Percentiles rank a stretch among this genome's conserved stretches.
phyloP scores from a whole-genome alignment of 2,329 filamentous ascomycete genomes.

The Polytolypa hystricis region DNA sequence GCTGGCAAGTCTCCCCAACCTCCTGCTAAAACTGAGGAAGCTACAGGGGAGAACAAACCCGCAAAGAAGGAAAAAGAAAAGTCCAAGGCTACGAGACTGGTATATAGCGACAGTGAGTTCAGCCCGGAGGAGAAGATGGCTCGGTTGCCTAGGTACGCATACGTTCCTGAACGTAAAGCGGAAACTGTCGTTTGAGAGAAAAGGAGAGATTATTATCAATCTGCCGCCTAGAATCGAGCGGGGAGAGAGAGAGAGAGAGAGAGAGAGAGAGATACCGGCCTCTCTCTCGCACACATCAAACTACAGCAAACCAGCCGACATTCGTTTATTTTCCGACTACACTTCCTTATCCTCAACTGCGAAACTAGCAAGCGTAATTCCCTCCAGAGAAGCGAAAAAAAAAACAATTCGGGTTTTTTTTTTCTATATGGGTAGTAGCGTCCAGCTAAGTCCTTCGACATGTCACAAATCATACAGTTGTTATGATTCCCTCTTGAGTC shows the following conservation, averaged over 20 bases:
- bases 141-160: constrained; percentile 62
- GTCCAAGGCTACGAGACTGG: constrained; percentile 55
- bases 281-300: no score
- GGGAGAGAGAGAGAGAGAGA: no score
- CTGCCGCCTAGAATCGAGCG: no score
- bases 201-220: no score
- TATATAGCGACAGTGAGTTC: constrained; percentile 68
- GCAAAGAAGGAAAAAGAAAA: constrained; percentile 54
- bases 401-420: not conserved
- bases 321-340: no score
- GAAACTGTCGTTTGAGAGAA: constrained; percentile 28
- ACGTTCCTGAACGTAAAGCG: constrained; percentile 38
- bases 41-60: constrained; percentile 47
- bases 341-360: no score
- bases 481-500: constrained; percentile 4
- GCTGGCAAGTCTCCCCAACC: constrained; percentile 22
- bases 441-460: constrained; percentile 14
- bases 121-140: constrained; percentile 90
- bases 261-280: no score
- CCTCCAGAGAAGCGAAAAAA: no score
- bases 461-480: constrained; percentile 8
- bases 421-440: constrained; percentile 7
- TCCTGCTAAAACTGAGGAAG: constrained; percentile 31
- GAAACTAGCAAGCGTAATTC: no score
- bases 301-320: no score